A percentile compares a stretch with the other conserved stretches of the same genome.
Evolutionary conservation across 176 grass and related monocot genomes (phyloP).

Genomic region (Juncus effusus): DNA sequence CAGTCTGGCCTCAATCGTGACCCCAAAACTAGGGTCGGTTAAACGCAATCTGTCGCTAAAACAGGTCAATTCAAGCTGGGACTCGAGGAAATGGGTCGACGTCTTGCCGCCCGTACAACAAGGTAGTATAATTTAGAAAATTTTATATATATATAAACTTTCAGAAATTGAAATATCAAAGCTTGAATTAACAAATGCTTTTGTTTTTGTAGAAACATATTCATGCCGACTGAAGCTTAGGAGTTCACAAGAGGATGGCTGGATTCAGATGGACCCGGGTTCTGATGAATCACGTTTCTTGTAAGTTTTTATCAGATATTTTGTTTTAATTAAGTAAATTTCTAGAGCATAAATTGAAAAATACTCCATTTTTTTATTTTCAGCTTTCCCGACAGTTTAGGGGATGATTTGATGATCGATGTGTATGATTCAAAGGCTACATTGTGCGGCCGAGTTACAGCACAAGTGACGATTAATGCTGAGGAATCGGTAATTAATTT

Average conservation of each 20-base stretch:
- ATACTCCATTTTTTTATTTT: constrained; percentile 20
- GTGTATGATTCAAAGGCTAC: constrained; percentile 86
- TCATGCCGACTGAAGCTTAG: constrained; percentile 83
- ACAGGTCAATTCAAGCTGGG: constrained; percentile 78
- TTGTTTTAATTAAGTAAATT: not conserved
- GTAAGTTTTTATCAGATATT: constrained; percentile 46
- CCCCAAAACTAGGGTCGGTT: constrained; percentile 70
- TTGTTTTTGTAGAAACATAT: constrained; percentile 65
- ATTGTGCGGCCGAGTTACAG: constrained; percentile 69
- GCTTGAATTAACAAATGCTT: constrained; percentile 12
- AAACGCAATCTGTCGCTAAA: constrained; percentile 55
- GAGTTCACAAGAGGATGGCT: constrained; percentile 69
- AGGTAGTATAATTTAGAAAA: constrained; percentile 38
- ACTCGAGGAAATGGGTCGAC: constrained; percentile 66
- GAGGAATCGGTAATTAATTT: constrained; percentile 71
- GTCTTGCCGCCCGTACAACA: constrained; percentile 59
- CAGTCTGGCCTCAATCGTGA: constrained; percentile 64
- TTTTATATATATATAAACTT: not conserved
- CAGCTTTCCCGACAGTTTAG: constrained; percentile 99
- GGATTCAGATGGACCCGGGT: constrained; percentile 83
- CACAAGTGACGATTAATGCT: constrained; percentile 85
- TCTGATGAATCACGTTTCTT: constrained; percentile 96
- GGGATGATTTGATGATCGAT: constrained; percentile 92
- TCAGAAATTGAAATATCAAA: not conserved
- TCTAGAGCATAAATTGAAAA: not conserved